phyloP scores from a whole-genome alignment of 2,329 filamentous ascomycete genomes.

The Diatrype stigma region DNA sequence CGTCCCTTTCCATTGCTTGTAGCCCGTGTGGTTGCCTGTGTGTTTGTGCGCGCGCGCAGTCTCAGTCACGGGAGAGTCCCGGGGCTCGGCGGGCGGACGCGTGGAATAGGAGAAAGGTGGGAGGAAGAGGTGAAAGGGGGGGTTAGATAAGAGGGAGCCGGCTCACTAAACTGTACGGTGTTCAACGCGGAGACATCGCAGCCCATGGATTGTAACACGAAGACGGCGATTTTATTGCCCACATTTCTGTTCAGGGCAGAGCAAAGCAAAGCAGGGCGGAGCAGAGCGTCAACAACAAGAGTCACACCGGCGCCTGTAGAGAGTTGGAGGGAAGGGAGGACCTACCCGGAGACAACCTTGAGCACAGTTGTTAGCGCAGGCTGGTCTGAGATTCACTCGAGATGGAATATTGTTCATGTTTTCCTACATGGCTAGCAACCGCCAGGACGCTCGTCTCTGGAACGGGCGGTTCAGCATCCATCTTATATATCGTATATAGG shows the following conservation, averaged over 20 bases:
- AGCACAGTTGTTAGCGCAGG: conserved; percentile 23
- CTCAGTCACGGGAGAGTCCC: too few species aligned
- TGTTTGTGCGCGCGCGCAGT: too few species aligned
- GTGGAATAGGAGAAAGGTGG: neutral
- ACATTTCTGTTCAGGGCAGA: conserved; percentile 65
- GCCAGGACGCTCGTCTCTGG: conserved; percentile 70
- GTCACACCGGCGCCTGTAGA: conserved; percentile 9
- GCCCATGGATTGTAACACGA: conserved; percentile 88
- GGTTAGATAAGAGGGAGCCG: neutral
- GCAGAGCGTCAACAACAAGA: conserved; percentile 17
- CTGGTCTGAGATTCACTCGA: conserved; percentile 36
- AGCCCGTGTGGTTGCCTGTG: conserved; percentile 90
- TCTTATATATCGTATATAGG: conserved; percentile 14
- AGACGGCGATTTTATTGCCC: conserved; percentile 94
- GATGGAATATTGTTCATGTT: conserved; percentile 1
- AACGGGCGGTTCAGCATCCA: conserved; percentile 39
- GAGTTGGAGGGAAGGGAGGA: conserved; percentile 16
- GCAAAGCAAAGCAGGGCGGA: too few species aligned
- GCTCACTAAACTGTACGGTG: conserved; percentile 93
- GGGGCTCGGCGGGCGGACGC: neutral
- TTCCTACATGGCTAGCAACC: conserved; percentile 82
- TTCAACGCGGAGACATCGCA: conserved; percentile 93
- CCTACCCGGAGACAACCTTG: conserved; percentile 73
- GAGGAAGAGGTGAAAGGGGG: neutral
- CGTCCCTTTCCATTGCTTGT: conserved; percentile 82